Evolutionary conservation across 495 filamentous ascomycete genomes (phyloP).

Genomic region (Xylaria longipes): DNA sequence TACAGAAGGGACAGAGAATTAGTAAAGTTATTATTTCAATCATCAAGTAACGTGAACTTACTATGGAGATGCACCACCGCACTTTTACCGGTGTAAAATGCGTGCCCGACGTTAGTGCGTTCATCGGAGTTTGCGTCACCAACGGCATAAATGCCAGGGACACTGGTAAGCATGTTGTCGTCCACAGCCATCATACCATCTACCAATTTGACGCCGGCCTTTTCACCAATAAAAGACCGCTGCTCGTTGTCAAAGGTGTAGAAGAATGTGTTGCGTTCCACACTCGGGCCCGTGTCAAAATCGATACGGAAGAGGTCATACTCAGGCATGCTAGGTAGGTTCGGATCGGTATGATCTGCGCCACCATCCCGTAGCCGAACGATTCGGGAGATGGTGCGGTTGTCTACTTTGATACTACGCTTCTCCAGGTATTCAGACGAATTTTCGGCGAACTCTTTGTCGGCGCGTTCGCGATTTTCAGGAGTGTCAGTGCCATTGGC

Average conservation of each 20-base stretch:
- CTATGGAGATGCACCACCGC: slow-evolving; percentile 62
- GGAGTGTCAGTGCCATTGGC: slow-evolving; percentile 61
- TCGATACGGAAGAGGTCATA: slow-evolving; percentile 59
- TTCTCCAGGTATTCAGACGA: slow-evolving; percentile 54
- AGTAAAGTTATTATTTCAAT: neutral
- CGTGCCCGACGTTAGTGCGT: slow-evolving; percentile 64
- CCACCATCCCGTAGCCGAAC: slow-evolving; percentile 53
- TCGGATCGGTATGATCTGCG: slow-evolving; percentile 43
- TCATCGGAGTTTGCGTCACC: slow-evolving; percentile 64
- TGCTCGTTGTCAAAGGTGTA: slow-evolving; percentile 56
- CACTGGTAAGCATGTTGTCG: slow-evolving; percentile 49
- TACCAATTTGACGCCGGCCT: slow-evolving; percentile 51
- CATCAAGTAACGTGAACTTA: slow-evolving; percentile 36
- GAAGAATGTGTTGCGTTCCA: slow-evolving; percentile 56
- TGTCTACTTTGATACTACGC: slow-evolving; percentile 58
- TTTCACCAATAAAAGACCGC: slow-evolving; percentile 38
- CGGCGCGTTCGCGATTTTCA: slow-evolving; percentile 43
- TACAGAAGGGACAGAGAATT: neutral
- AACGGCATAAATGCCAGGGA: slow-evolving; percentile 59
- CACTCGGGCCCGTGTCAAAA: slow-evolving; percentile 52
- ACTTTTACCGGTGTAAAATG: slow-evolving; percentile 62
- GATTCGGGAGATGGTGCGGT: slow-evolving; percentile 57
- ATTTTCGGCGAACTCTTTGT: slow-evolving; percentile 42
- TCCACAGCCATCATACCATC: slow-evolving; percentile 54
- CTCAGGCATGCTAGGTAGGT: slow-evolving; percentile 42